A percentile compares a stretch with the other conserved stretches of the same genome.
Evolutionary conservation across 768 basidiomycete species (phyloP).

Genomic region (Leucocoprinus sp.): DNA sequence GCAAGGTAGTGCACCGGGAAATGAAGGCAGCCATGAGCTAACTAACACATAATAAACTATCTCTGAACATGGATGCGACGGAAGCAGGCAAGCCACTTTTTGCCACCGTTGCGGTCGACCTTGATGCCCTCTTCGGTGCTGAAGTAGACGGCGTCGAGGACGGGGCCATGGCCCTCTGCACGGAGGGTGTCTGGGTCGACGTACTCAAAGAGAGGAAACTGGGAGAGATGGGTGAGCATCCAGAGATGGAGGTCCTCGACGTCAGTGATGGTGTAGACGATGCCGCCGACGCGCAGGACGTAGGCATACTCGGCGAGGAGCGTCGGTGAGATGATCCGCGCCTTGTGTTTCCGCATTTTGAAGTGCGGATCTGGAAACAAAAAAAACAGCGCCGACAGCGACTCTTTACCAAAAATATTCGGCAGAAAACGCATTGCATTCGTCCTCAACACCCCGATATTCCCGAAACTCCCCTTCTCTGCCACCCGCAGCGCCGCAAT

Average conservation of each 20-base stretch:
- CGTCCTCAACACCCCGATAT: constrained; percentile 88
- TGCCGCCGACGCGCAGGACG: constrained; percentile 85
- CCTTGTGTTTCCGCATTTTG: constrained; percentile 97
- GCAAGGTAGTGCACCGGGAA: constrained; percentile 70
- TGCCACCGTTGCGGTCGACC: constrained; percentile 83
- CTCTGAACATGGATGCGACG: constrained; percentile 45
- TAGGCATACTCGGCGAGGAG: constrained; percentile 96
- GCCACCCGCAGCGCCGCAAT: constrained; percentile 84
- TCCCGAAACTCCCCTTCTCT: constrained; percentile 52
- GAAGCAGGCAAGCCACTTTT: constrained; percentile 93
- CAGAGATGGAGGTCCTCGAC: constrained; percentile 90
- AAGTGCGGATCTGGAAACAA: constrained; percentile 99
- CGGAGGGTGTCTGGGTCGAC: constrained; percentile 71
- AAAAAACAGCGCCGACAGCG: constrained; percentile 91
- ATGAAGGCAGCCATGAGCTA: constrained; percentile 70
- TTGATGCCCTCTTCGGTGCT: constrained; percentile 97
- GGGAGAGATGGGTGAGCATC: constrained; percentile 87
- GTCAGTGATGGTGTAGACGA: constrained; percentile 97
- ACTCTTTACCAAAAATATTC: constrained; percentile 89
- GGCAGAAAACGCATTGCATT: constrained; percentile 99
- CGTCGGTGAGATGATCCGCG: constrained; percentile 96
- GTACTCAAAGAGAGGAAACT: constrained; percentile 80
- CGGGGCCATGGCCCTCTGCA: constrained; percentile 63
- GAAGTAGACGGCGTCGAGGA: constrained; percentile 75
- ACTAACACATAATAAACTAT: constrained; percentile 49